Conservation (phyloP, 2,329 filamentous ascomycete species). For the Sordariomycetes sp. region DNA sequence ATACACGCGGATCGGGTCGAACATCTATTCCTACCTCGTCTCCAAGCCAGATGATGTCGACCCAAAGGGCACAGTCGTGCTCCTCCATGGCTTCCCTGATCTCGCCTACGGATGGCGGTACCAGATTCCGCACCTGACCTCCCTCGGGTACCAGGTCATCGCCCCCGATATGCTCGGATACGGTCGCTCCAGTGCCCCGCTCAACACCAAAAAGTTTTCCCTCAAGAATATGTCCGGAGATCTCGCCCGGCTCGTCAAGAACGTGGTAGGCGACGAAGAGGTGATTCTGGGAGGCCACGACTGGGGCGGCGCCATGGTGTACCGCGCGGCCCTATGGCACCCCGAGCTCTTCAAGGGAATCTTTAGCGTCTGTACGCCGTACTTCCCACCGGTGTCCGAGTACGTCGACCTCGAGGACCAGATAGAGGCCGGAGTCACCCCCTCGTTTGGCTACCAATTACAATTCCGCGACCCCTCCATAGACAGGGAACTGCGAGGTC, state of each 20-base stretch:
- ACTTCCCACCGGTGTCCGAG: slow-evolving; percentile 34
- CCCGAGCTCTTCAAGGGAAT: slow-evolving; percentile 60
- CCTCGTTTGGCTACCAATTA: slow-evolving; percentile 73
- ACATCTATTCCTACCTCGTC: slow-evolving; percentile 53
- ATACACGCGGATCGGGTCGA: slow-evolving; percentile 9
- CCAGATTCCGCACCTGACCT: slow-evolving; percentile 66
- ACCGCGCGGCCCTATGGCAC: slow-evolving; percentile 60
- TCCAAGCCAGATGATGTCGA: slow-evolving; percentile 25
- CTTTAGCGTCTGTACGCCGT: slow-evolving; percentile 75
- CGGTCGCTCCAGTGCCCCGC: slow-evolving; percentile 58
- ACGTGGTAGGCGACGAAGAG: slow-evolving; percentile 23
- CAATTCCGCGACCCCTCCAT: slow-evolving; percentile 60
- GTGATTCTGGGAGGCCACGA: slow-evolving; percentile 87
- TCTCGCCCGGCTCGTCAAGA: slow-evolving; percentile 51
- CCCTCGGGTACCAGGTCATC: slow-evolving; percentile 64
- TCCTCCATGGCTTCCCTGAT: slow-evolving; percentile 74
- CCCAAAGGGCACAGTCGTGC: slow-evolving; percentile 34
- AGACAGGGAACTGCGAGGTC: slow-evolving; percentile 41
- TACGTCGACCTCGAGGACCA: slow-evolving; percentile 48
- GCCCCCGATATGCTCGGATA: slow-evolving; percentile 83
- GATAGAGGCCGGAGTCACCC: slow-evolving; percentile 36
- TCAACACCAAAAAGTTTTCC: slow-evolving; percentile 37
- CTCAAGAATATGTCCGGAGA: slow-evolving; percentile 59
- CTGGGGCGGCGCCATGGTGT: slow-evolving; percentile 74
- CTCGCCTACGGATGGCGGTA: slow-evolving; percentile 78